Percentiles rank a stretch among this genome's conserved stretches.
Conservation (phyloP, 768 basidiomycete species). For the Termitomyces sp. region DNA sequence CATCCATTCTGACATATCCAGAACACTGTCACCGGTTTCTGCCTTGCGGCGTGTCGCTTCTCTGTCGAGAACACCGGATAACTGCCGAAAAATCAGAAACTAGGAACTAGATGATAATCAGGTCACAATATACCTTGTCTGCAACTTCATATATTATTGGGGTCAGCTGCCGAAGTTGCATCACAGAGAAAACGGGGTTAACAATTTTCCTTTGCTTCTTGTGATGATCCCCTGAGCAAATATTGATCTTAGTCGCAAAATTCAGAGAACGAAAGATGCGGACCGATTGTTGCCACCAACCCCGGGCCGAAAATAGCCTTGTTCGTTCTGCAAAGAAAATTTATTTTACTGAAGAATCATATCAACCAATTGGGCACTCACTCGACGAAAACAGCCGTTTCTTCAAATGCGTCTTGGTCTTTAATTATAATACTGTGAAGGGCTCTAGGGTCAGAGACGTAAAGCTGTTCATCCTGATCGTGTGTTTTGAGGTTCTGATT, state of each 20-base stretch:
- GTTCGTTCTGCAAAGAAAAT: slow-evolving; percentile 27
- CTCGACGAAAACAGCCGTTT: slow-evolving; percentile 38
- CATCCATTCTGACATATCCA: slow-evolving; percentile 44
- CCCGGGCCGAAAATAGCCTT: slow-evolving; percentile 42
- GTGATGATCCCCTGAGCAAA: slow-evolving; percentile 33
- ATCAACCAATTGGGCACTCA: slow-evolving; percentile 16
- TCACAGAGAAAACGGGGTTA: slow-evolving; percentile 38
- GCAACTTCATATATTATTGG: slow-evolving; percentile 40
- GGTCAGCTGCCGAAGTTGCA: slow-evolving; percentile 37
- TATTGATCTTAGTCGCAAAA: not conserved
- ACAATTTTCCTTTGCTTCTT: slow-evolving; percentile 44
- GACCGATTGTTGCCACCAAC: slow-evolving; percentile 34
- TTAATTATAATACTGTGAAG: slow-evolving; percentile 41
- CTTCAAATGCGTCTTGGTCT: slow-evolving; percentile 44
- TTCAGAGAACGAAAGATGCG: not conserved
- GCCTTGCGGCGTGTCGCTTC: slow-evolving; percentile 14
- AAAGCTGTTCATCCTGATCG: slow-evolving; percentile 40
- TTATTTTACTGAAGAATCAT: not conserved
- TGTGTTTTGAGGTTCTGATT: not conserved
- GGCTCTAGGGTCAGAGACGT: slow-evolving; percentile 43
- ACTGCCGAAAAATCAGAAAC: slow-evolving; percentile 13
- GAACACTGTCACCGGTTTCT: slow-evolving; percentile 14
- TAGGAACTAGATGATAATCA: not conserved
- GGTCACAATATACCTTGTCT: slow-evolving; percentile 29
- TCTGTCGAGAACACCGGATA: slow-evolving; percentile 21